Percentiles rank a stretch among this genome's conserved stretches.
Conservation (phyloP, 176 grass and related monocot genomes). For the maize (Zea mays) region Zm-B73-REFERENCE-NAM-5.0 NC_050099.1:190930001-190930500, state of each 20-base stretch:
- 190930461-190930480: slow-evolving; percentile 55
- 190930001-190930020: slow-evolving; percentile 39
- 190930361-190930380: slow-evolving; percentile 1
- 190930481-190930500: slow-evolving; percentile 52
- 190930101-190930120: slow-evolving; percentile 77
- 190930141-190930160: neutral
- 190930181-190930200: slow-evolving; percentile 12
- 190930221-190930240: slow-evolving; percentile 45
- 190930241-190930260: slow-evolving; percentile 58
- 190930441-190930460: slow-evolving; percentile 53
- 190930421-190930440: slow-evolving; percentile 61
- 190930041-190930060: slow-evolving; percentile 85
- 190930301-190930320: slow-evolving; percentile 45
- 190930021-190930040: slow-evolving; percentile 40
- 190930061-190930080: slow-evolving; percentile 64
- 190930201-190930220: slow-evolving; percentile 63
- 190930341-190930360: slow-evolving; percentile 17
- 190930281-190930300: slow-evolving; percentile 39
- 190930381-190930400: neutral
- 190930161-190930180: neutral
- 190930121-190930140: neutral
- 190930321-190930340: slow-evolving; percentile 49
- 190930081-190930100: slow-evolving; percentile 50
- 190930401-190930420: slow-evolving; percentile 41
- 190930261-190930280: slow-evolving; percentile 63